Base-by-base conservation (phyloP, 2,329 filamentous ascomycete species). In the Thelonectria olida region DNA sequence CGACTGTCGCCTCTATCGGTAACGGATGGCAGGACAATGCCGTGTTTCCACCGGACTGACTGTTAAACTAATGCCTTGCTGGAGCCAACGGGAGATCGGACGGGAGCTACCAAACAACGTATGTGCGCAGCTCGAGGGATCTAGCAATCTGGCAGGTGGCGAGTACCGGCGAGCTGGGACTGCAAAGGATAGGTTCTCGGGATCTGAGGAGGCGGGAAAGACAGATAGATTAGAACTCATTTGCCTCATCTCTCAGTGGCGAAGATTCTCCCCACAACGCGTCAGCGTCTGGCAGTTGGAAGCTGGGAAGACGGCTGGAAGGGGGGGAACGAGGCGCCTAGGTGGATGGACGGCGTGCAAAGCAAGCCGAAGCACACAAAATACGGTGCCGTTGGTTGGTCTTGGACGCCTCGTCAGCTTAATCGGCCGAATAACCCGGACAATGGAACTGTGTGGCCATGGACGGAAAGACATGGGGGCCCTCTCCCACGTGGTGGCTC, bases 361-460 rank as follows among this genome's bases (percentile, higher is more conserved):
- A n/a, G 39, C 8, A 25, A 17, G 38, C 4, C 7, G 10, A 36
- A 50, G 39, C 49, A 34, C 34, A 48, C 49, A 42, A 25, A 19
- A 13, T 25, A 31, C 23, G 5, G 20, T 58, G 7, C 34, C 34
- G 34, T 36, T 9, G n/a, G 13, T 39, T 39, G 39, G 39, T 19
- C 9, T 10, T 42, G 38, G 31, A 34, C 31, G 31, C 31, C 31
- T 34, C 19, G 39, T 42, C 52, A 49, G 57, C 36, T 47, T 48
- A 61, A 57, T 61, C 58, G 45, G 58, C 58, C 58, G 58, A 61
- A 51, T 56, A 52, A 15, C 31, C 22, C 39, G 47, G 45, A 38
- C 23, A 31, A 42, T 23, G 47, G 34, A 42, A 54, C 51, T 9
- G 44, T 23, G 52, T 57, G 54, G 58, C 31, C 28, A 56, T 39